Conservation (phyloP, 2,329 filamentous ascomycete genomes). For the Diatrype stigma region DNA sequence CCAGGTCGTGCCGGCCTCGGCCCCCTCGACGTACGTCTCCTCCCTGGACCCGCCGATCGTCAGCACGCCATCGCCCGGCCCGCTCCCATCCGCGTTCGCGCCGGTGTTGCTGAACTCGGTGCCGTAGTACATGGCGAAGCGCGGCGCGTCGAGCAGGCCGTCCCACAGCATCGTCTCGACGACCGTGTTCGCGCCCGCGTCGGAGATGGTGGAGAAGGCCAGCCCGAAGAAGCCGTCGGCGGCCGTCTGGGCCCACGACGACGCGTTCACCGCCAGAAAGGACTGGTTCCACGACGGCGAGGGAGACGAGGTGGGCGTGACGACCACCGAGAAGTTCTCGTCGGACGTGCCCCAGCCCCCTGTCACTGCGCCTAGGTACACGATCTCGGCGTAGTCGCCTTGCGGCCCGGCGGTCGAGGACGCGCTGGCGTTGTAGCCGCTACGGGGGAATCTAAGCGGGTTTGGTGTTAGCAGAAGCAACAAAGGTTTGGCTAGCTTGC, state of each 20-base stretch:
- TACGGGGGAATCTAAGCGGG: conserved; percentile 19
- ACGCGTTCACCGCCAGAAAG: conserved; percentile 28
- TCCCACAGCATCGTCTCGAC: conserved; percentile 29
- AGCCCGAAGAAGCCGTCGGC: conserved; percentile 33
- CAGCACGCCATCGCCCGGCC: conserved; percentile 21
- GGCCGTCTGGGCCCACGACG: conserved; percentile 23
- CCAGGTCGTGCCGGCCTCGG: conserved; percentile 12
- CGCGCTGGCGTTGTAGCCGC: conserved; percentile 21
- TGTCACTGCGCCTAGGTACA: conserved; percentile 27
- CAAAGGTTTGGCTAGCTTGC: too few relatives aligned
- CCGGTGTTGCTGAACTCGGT: conserved; percentile 12
- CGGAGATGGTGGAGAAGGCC: conserved; percentile 28
- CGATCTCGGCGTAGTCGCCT: conserved; percentile 18
- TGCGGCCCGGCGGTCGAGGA: conserved; percentile 23
- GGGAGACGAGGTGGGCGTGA: conserved; percentile 13
- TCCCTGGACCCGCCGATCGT: conserved; percentile 31
- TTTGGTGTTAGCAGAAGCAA: neutral
- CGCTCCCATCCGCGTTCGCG: too few relatives aligned
- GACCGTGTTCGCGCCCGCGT: conserved; percentile 24
- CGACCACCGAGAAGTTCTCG: conserved; percentile 12
- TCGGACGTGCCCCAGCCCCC: conserved; percentile 24
- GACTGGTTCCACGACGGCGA: conserved; percentile 20
- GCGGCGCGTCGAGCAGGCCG: conserved; percentile 25
- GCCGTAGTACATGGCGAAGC: conserved; percentile 30
- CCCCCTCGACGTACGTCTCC: conserved; percentile 16